These are phyloP conservation scores for Ophiocordyceps camponoti-floridani DNA, from an alignment of 2,329 filamentous ascomycete genomes.

Conservation along the genomic window DNA sequence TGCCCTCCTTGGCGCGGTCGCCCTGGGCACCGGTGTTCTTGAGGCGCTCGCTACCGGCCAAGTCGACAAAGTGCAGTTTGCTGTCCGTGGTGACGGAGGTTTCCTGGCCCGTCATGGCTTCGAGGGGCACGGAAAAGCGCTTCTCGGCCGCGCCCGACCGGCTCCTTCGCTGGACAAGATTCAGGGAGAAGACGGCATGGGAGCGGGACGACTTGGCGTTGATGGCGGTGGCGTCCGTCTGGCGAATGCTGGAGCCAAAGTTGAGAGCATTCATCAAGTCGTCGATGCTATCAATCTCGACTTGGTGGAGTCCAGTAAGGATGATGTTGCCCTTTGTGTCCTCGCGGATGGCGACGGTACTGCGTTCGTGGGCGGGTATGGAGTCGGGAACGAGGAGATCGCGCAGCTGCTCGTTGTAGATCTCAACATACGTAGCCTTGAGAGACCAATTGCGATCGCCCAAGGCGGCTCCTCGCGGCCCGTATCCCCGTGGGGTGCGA, in stretches of 20 bases:
- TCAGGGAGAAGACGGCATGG: slow-evolving; percentile 91
- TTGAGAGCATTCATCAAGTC: slow-evolving; percentile 80
- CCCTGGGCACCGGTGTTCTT: slow-evolving; percentile 96
- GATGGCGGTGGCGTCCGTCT: slow-evolving; percentile 92
- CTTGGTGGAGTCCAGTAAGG: slow-evolving; percentile 72
- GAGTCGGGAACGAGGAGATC: slow-evolving; percentile 73
- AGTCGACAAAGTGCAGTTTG: slow-evolving; percentile 96
- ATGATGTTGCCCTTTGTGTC: slow-evolving; percentile 90
- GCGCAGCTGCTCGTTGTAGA: slow-evolving; percentile 91
- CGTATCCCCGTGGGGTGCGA: slow-evolving; percentile 59
- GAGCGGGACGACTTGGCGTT: slow-evolving; percentile 96
- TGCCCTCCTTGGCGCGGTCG: slow-evolving; percentile 86
- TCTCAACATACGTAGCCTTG: slow-evolving; percentile 89
- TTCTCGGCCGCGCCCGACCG: slow-evolving; percentile 53
- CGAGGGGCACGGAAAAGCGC: slow-evolving; percentile 70
- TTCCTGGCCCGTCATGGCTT: slow-evolving; percentile 50
- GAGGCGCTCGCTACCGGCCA: slow-evolving; percentile 87
- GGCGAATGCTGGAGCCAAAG: slow-evolving; percentile 83
- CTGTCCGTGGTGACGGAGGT: slow-evolving; percentile 77
- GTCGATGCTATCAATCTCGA: slow-evolving; percentile 79
- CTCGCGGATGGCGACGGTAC: slow-evolving; percentile 77
- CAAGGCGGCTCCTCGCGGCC: slow-evolving; percentile 21
- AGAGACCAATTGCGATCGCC: slow-evolving; percentile 72
- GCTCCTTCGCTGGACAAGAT: slow-evolving; percentile 70
- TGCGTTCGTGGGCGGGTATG: slow-evolving; percentile 50